A percentile compares a stretch with the other conserved stretches of the same genome.
Conservation (phyloP, 2,329 filamentous ascomycete genomes). For the Capronia epimyces region DNA sequence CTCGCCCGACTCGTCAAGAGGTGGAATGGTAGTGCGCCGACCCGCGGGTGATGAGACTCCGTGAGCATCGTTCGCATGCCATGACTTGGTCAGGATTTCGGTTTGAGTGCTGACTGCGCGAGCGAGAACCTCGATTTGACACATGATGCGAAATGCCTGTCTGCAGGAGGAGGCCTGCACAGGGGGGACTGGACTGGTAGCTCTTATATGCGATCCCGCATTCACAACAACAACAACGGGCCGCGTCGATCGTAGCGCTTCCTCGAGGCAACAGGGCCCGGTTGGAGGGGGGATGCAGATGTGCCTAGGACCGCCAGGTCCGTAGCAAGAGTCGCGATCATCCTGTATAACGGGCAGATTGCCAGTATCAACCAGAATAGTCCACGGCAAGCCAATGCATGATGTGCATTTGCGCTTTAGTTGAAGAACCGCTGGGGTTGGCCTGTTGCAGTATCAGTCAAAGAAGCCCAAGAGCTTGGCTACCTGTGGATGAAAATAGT, state of each 20-base stretch:
- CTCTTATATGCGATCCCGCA: neutral
- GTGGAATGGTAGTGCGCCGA: constrained; percentile 6
- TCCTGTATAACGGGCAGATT: neutral
- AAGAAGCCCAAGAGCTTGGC: neutral
- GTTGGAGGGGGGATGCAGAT: neutral
- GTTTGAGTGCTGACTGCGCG: constrained; percentile 5
- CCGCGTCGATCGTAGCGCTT: neutral
- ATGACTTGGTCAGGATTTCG: constrained; percentile 10
- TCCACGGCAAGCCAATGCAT: neutral
- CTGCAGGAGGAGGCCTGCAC: neutral
- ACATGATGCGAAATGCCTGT: constrained; percentile 1
- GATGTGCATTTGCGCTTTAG: neutral
- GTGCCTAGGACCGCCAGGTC: neutral
- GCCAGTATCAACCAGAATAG: neutral
- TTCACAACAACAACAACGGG: neutral
- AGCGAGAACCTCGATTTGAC: constrained; percentile 9
- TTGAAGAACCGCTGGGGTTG: neutral
- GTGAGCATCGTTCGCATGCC: constrained; percentile 11
- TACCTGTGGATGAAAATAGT: neutral
- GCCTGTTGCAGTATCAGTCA: neutral
- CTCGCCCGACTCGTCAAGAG: constrained; percentile 7
- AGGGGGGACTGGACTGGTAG: neutral
- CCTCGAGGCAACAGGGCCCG: neutral
- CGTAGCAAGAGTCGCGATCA: neutral
- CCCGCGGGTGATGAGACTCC: constrained; percentile 6